These are phyloP conservation scores for Pilatotrama ljubarskyi DNA, from an alignment of 768 basidiomycete species.

Conservation along the genomic window DNA sequence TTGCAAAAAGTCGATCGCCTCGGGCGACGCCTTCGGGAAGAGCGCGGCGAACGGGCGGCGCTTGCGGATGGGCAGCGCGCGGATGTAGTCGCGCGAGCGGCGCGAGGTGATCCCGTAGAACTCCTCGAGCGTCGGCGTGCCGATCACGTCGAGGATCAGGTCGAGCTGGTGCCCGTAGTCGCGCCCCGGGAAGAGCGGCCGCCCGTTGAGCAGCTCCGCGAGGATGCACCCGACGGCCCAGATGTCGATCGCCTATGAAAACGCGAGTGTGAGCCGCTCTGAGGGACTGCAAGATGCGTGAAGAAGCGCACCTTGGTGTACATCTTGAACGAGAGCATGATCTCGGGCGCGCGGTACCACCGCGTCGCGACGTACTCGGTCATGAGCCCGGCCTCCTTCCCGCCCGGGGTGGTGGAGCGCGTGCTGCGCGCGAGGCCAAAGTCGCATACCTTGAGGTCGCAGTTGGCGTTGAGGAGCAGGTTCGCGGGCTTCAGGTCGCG, in stretches of 20 bases:
- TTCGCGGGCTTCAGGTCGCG: conserved; percentile 86
- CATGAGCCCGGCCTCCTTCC: conserved; percentile 69
- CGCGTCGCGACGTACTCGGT: conserved; percentile 89
- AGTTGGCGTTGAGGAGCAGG: conserved; percentile 84
- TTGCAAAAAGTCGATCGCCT: conserved; percentile 71
- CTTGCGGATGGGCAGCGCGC: conserved; percentile 82
- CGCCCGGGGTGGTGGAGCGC: conserved; percentile 51
- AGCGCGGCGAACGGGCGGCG: conserved; percentile 65
- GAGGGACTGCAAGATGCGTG: conserved; percentile 9
- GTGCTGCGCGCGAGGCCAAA: conserved; percentile 80
- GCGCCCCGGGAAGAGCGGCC: conserved; percentile 85
- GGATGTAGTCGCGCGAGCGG: conserved; percentile 84
- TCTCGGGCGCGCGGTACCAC: conserved; percentile 93
- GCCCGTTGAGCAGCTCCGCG: conserved; percentile 79
- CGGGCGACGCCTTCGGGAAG: conserved; percentile 75
- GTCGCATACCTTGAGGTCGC: conserved; percentile 87
- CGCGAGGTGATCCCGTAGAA: conserved; percentile 88
- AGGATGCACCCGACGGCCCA: conserved; percentile 78
- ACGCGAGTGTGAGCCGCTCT: neutral
- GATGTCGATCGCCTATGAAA: conserved; percentile 60
- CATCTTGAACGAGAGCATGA: conserved; percentile 94
- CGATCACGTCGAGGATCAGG: conserved; percentile 86
- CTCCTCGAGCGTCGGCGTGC: conserved; percentile 86
- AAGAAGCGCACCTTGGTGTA: conserved; percentile 59
- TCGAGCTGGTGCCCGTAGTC: conserved; percentile 87